Evolutionary conservation across 805 yeast genomes (phyloP), one percentile per base, ranked within the genome.

Genomic region (Metschnikowia peoriensis): DNA sequence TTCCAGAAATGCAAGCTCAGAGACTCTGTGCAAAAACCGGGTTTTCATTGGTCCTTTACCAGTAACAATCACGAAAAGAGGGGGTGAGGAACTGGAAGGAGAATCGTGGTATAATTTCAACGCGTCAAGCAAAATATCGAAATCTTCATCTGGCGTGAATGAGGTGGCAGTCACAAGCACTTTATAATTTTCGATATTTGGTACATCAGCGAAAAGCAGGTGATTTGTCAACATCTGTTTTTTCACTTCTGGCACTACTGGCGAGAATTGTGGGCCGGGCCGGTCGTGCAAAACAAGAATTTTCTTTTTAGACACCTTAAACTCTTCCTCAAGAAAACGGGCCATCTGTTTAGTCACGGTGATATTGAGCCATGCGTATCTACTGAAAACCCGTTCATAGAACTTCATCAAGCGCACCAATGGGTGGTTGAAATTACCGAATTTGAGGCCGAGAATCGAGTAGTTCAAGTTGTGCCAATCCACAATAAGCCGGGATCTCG

Each of bases 381-480:
- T 73, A 6, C 91, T 84, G 46, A 92, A 78, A 12, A 66, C 50
- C 41, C 67, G 66, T 67, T 94, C 99, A 62, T 92, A 87, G 7
- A 69, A 51, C 51, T 73, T 80, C 64, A 89, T 78, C 2, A 83
- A 32, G 47, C 72, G 66, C 1, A 91, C 96, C 50, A 88, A 67
- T 0, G 86, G 84, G 63, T 89, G 89, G 35, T 68, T 70, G 46
- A 69, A 65, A 50, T 77, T 77, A 5, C 76, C 64, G 58, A 83
- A 82, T 59, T 83, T 83, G 63, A 93, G 66, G 49, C 86, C 85
- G 52, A 94, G 69, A 28, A 94, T 89, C 1, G 96, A 81, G 67
- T 82, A 93, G 40, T 96, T 96, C 60, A 94, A 75, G 68, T 94
- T 94, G 69, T 94, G 99, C 99, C 99, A 94, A 69, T 94, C 99